Evolutionary conservation across 2,329 filamentous ascomycete genomes (phyloP).

Genomic region (Fusarium compactum): DNA sequence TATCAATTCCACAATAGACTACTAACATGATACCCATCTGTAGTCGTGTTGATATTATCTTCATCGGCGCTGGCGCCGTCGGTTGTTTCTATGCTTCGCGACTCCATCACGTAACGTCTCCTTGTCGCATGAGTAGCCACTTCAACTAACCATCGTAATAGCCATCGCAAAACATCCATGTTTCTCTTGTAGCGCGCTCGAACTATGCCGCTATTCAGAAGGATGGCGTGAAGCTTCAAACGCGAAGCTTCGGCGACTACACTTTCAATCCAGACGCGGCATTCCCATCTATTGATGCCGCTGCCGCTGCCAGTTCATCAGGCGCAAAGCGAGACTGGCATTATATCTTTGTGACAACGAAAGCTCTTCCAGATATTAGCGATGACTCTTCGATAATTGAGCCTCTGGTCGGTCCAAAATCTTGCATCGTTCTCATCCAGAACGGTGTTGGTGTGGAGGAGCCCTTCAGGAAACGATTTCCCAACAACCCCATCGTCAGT

Average conservation of each 20-base stretch:
- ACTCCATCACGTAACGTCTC: conserved; percentile 66
- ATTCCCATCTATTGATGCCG: conserved; percentile 72
- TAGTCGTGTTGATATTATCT: conserved; percentile 66
- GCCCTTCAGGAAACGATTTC: conserved; percentile 73
- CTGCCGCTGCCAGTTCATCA: conserved; percentile 49
- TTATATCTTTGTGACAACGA: conserved; percentile 77
- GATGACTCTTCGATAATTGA: conserved; percentile 72
- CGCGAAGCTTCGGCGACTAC: conserved; percentile 75
- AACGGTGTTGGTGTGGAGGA: conserved; percentile 78
- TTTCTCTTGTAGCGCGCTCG: conserved; percentile 79
- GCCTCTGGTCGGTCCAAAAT: conserved; percentile 66
- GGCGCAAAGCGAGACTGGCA: conserved; percentile 57
- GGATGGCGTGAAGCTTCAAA: conserved; percentile 73
- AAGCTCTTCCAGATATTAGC: conserved; percentile 73
- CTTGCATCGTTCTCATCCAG: conserved; percentile 75
- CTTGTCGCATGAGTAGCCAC: conserved; percentile 7
- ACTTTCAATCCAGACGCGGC: conserved; percentile 70
- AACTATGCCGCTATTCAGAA: conserved; percentile 75
- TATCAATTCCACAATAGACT: neutral
- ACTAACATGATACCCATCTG: conserved; percentile 19
- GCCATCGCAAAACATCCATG: conserved; percentile 65
- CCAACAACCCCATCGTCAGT: conserved; percentile 69
- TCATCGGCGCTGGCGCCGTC: conserved; percentile 78
- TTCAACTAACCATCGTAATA: conserved; percentile 42
- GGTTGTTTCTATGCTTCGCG: conserved; percentile 79